A percentile compares a stretch with the other conserved stretches of the same genome.
Evolutionary conservation across 23 red algal genomes (phyloP).

Genomic region (Gracilaria caudata): DNA sequence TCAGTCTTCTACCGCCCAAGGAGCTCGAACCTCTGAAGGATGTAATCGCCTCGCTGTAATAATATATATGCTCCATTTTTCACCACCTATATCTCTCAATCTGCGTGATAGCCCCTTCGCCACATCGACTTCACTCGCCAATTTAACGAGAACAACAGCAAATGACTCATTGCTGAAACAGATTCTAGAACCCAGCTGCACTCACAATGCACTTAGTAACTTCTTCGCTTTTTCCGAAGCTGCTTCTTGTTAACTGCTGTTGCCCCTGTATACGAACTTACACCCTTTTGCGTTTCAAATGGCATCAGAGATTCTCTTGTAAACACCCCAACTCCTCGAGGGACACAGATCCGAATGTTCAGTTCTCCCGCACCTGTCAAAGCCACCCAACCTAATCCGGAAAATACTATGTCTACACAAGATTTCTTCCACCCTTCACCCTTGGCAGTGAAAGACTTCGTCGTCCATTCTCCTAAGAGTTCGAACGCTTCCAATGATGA

Average conservation of each 20-base stretch:
- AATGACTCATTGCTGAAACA: not conserved
- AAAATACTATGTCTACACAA: slow-evolving; percentile 78
- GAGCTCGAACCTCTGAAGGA: slow-evolving; percentile 96
- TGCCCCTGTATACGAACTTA: slow-evolving; percentile 76
- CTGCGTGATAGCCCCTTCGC: not conserved
- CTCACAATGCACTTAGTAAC: slow-evolving; percentile 14
- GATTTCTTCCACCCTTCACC: slow-evolving; percentile 80
- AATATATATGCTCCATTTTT: not conserved
- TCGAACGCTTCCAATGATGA: slow-evolving; percentile 52
- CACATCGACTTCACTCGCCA: not conserved
- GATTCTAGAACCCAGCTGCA: slow-evolving; percentile 1
- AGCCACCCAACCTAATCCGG: slow-evolving; percentile 88
- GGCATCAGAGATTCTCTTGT: slow-evolving; percentile 91
- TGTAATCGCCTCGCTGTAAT: slow-evolving; percentile 70
- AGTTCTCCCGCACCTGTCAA: slow-evolving; percentile 78
- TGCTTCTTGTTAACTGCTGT: slow-evolving; percentile 55
- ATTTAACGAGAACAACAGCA: not conserved
- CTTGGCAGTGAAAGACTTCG: slow-evolving; percentile 60
- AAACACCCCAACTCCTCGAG: slow-evolving; percentile 85
- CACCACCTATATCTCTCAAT: not conserved
- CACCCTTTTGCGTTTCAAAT: slow-evolving; percentile 76
- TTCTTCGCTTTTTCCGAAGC: slow-evolving; percentile 41
- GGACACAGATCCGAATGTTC: slow-evolving; percentile 66
- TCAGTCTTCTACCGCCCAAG: slow-evolving; percentile 80
- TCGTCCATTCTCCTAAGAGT: slow-evolving; percentile 68